phyloP scores from a whole-genome alignment of 2,329 filamentous ascomycete genomes.

The Pseudogymnoascus sp. region DNA sequence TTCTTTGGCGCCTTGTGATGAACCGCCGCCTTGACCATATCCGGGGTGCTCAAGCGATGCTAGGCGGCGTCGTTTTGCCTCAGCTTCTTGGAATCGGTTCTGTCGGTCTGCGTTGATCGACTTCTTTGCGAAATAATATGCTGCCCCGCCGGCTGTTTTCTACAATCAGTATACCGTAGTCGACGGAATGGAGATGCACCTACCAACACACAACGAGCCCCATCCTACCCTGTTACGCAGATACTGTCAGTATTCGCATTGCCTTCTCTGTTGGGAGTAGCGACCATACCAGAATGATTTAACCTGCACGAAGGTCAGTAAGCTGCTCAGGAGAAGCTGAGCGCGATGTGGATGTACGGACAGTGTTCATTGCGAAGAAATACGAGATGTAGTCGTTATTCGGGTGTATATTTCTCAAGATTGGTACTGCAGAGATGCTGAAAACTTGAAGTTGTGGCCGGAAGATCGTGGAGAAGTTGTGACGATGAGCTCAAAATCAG shows the following conservation, averaged over 20 bases:
- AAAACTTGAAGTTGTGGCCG: background rate
- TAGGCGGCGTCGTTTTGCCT: constrained; percentile 50
- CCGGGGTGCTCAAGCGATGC: constrained; percentile 44
- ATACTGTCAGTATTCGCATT: constrained; percentile 19
- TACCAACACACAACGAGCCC: constrained; percentile 80
- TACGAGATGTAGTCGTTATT: background rate
- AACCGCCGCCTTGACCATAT: constrained; percentile 23
- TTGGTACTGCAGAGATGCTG: background rate
- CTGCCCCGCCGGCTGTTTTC: constrained; percentile 66
- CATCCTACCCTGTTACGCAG: constrained; percentile 64
- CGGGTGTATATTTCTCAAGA: background rate
- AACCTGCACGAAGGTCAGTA: constrained; percentile 36
- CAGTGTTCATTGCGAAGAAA: constrained; percentile 44
- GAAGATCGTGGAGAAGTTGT: background rate
- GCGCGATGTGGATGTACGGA: constrained; percentile 29
- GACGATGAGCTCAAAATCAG: background rate
- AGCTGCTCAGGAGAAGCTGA: background rate
- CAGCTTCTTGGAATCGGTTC: constrained; percentile 57
- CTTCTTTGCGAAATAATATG: constrained; percentile 93
- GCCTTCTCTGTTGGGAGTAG: constrained; percentile 11
- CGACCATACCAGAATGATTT: constrained; percentile 55
- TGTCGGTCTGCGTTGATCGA: constrained; percentile 86
- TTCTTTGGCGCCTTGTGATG: constrained; percentile 34
- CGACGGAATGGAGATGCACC: constrained; percentile 24
- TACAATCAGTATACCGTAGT: constrained; percentile 15